These are phyloP conservation scores for Penicillium brasilianum DNA, from an alignment of 2,329 filamentous ascomycete genomes.

Conservation along the genomic window DNA sequence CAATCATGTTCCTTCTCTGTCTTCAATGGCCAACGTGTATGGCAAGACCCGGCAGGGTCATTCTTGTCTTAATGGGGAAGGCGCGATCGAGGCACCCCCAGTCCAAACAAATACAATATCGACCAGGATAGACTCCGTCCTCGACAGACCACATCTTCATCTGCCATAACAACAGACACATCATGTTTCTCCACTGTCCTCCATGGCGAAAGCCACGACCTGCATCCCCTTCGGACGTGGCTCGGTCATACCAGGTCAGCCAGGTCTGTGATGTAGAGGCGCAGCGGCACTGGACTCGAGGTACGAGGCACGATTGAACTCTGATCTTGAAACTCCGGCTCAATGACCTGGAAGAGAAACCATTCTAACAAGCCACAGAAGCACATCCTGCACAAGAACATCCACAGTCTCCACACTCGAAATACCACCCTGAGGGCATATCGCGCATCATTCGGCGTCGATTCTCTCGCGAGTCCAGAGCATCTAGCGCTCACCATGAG, in stretches of 20 bases:
- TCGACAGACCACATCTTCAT: background rate
- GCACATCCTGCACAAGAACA: constrained; percentile 15
- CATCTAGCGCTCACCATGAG: constrained; percentile 23
- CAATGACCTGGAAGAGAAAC: background rate
- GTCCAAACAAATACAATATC: background rate
- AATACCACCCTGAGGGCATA: constrained; percentile 28
- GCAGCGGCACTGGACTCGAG: constrained; percentile 22
- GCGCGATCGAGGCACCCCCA: background rate
- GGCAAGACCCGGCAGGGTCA: background rate
- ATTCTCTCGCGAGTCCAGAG: constrained; percentile 40
- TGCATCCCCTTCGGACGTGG: constrained; percentile 20
- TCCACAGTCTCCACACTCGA: constrained; percentile 10
- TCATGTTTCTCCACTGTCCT: constrained; percentile 35
- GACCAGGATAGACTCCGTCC: background rate
- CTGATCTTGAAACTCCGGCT: background rate
- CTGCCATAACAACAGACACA: constrained; percentile 12
- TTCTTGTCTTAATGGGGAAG: background rate
- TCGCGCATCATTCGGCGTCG: constrained; percentile 39
- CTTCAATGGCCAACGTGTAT: background rate
- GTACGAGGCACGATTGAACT: background rate
- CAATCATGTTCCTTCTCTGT: background rate
- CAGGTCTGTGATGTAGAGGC: constrained; percentile 4
- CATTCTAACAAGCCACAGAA: constrained; percentile 13
- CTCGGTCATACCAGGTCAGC: constrained; percentile 19
- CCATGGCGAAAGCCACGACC: constrained; percentile 30